Conservation (phyloP, 306 rosid species). For the Pyrus pyrifolia region DNA sequence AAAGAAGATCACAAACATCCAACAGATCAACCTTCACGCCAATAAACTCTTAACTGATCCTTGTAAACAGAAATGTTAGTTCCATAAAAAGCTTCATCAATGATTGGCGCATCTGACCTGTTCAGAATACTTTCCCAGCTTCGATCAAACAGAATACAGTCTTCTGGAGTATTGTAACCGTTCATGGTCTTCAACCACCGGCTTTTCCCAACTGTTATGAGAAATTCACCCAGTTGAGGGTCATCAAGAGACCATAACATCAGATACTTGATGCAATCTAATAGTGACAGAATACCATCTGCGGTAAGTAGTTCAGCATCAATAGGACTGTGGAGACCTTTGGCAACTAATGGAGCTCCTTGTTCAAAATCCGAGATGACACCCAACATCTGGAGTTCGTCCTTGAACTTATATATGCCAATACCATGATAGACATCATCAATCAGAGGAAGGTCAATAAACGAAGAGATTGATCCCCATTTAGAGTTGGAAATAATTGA, state of each 20-base stretch:
- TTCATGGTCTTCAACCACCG: slow-evolving; percentile 8
- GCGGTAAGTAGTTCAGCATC: not conserved
- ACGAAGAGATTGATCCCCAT: slow-evolving; percentile 6
- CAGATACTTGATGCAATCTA: slow-evolving; percentile 9
- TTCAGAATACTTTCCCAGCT: slow-evolving; percentile 17
- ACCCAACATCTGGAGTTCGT: slow-evolving; percentile 20
- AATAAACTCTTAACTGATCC: not conserved
- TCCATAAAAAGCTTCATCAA: slow-evolving; percentile 6
- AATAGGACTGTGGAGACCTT: slow-evolving; percentile 1
- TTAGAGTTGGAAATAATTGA: slow-evolving; percentile 12
- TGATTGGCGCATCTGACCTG: slow-evolving; percentile 6
- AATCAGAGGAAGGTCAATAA: slow-evolving; percentile 18
- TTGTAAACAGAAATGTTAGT: not conserved
- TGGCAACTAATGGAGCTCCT: slow-evolving; percentile 12
- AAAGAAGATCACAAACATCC: slow-evolving; percentile 17
- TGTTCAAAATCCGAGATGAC: slow-evolving; percentile 7
- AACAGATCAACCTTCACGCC: slow-evolving; percentile 14
- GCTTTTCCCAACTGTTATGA: not conserved
- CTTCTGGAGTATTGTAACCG: slow-evolving; percentile 2
- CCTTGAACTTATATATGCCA: slow-evolving; percentile 4
- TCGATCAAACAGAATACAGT: slow-evolving; percentile 14
- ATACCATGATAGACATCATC: slow-evolving; percentile 13
- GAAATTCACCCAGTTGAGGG: not conserved
- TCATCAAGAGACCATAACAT: not conserved
- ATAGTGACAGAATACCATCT: slow-evolving; percentile 7